Conservation (phyloP, 345 rosid species). For the Conringia planisiliqua region DNA sequence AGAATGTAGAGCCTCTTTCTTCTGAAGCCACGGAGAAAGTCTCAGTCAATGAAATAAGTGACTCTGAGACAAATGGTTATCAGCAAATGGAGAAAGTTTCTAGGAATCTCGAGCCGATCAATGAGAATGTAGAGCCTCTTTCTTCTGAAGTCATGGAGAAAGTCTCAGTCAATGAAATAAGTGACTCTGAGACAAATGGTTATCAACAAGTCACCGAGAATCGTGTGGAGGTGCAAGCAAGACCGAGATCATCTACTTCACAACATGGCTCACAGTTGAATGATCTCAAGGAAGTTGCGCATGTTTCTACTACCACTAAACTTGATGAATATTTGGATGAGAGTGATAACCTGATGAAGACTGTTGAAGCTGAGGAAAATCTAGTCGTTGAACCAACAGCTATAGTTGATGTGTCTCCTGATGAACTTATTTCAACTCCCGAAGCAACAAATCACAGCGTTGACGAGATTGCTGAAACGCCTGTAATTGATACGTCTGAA, state of each 20-base stretch:
- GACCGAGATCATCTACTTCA: constrained; percentile 13
- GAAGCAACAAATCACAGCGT: constrained; percentile 19
- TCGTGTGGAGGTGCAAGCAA: constrained; percentile 15
- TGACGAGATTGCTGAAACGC: constrained; percentile 16
- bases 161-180: neutral
- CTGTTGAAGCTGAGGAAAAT: constrained; percentile 23
- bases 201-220: constrained; percentile 8
- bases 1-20: constrained; percentile 25
- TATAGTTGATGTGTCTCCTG: constrained; percentile 7
- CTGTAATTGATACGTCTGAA: constrained; percentile 18
- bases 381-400: constrained; percentile 20
- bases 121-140: constrained; percentile 22
- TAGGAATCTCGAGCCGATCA: neutral
- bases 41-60: neutral
- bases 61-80: constrained; percentile 16
- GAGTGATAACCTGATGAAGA: neutral
- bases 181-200: constrained; percentile 14
- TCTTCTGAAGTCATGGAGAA: constrained; percentile 19
- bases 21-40: constrained; percentile 11
- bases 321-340: constrained; percentile 16
- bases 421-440: constrained; percentile 22
- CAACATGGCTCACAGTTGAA: constrained; percentile 11
- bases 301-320: constrained; percentile 19
- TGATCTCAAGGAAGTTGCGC: constrained; percentile 25
- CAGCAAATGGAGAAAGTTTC: too few species aligned